Evolutionary conservation across 1,139 yeast genomes (phyloP), one percentile per base, ranked within the genome.

Genomic region (Martiniozyma asiatica): DNA sequence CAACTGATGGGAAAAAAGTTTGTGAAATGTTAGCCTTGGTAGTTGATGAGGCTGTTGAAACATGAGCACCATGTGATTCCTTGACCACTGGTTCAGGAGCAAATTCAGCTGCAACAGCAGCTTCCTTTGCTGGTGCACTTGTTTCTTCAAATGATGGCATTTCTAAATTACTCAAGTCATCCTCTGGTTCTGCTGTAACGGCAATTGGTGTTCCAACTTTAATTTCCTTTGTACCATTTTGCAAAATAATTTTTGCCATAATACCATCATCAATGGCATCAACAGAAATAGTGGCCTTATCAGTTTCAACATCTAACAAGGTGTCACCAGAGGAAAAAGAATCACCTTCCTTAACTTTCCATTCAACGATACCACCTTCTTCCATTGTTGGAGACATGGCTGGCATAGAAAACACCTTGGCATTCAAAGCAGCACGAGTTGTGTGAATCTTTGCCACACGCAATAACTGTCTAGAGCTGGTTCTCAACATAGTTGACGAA

Each of bases 361-460:
- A 89, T 34, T 73, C 65, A n/a, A 84, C 84, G 44, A 89, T 70
- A n/a, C 95, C 95, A 27, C 98, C 98, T 51, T 77, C 85, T 18
- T 89, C 84, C 98, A 89, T 89, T 14, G 98, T 89, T 24, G 98
- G 98, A 6, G 96, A 85, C 96, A 89, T 82, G 17, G 98, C 96
- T 4, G 98, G 98, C 97, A 89, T 89, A 34, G 64, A 73, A 56
- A 80, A 82, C 34, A 75, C 61, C 22, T 71, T 55, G 2, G 82
- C 87, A 15, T 59, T 67, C 41, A 53, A 29, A 39, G 15, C 15
- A 6, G 14, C 18, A n/a, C 18, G 13, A 4, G 30, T n/a, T n/a
- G 21, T 19, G 13, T 18, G 22, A 11, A 24, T 11, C 12, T n/a
- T n/a, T n/a, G 16, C 11, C 15, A 17, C 23, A 26, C 23, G 28